These are phyloP conservation scores for Cladosporium colombiae DNA, from an alignment of 2,329 filamentous ascomycete genomes.

Conservation along the genomic window DNA sequence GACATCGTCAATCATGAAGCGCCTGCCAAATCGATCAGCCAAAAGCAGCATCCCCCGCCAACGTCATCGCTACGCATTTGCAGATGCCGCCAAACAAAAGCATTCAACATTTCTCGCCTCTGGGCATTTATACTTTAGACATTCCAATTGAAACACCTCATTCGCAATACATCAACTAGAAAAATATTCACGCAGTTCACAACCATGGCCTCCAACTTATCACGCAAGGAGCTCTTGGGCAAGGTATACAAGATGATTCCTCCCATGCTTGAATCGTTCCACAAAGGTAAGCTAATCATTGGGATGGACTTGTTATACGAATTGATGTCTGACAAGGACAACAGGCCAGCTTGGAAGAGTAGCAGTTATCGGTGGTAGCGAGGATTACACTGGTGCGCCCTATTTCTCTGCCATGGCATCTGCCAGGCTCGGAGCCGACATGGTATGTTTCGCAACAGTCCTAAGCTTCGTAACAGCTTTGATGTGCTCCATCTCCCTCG, in stretches of 20 bases:
- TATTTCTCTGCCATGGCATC: conserved; percentile 99
- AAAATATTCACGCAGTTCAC: neutral
- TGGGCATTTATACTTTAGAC: neutral
- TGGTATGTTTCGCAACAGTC: conserved; percentile 60
- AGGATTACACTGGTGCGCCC: conserved; percentile 94
- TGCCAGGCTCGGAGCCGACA: conserved; percentile 83
- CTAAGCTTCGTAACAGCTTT: neutral
- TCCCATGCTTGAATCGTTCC: conserved; percentile 91
- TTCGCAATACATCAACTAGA: neutral
- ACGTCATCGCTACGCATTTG: conserved; percentile 7
- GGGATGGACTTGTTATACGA: neutral
- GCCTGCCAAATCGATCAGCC: neutral
- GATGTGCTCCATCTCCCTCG: neutral
- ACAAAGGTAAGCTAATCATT: conserved; percentile 70
- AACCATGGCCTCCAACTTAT: conserved; percentile 51
- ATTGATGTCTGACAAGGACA: neutral
- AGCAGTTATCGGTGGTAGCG: conserved; percentile 89
- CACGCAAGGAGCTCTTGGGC: conserved; percentile 72
- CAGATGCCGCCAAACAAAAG: neutral
- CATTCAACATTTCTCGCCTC: neutral
- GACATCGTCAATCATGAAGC: neutral
- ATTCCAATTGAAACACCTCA: neutral
- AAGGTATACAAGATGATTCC: conserved; percentile 90
- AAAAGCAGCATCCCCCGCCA: neutral
- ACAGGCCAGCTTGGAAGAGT: conserved; percentile 87